Evolutionary conservation across 140 eudicot genomes (phyloP).

Genomic region (Cichorium intybus): DNA sequence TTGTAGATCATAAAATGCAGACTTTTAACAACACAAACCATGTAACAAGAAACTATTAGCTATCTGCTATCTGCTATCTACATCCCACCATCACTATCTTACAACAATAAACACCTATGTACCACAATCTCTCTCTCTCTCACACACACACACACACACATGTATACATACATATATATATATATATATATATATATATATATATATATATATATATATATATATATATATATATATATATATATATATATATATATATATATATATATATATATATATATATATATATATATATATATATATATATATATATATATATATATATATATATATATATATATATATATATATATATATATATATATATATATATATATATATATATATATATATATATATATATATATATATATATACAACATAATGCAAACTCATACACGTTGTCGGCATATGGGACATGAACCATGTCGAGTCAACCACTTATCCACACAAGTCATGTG

Average conservation of each 20-base stretch:
- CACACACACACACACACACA: neutral
- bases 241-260: neutral
- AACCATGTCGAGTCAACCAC: slow-evolving; percentile 54
- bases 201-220: neutral
- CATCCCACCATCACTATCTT: neutral
- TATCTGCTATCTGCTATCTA: too few relatives aligned
- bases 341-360: too few relatives aligned
- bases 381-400: neutral
- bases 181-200: neutral
- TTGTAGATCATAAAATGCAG: neutral
- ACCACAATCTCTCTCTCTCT: too few relatives aligned
- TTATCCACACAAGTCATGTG: slow-evolving; percentile 63
- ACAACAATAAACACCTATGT: slow-evolving; percentile 6
- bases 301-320: too few relatives aligned
- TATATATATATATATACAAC: neutral
- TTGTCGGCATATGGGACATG: slow-evolving; percentile 68
- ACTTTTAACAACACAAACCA: slow-evolving; percentile 3
- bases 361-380: neutral
- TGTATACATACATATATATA: too few relatives aligned
- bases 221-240: too few relatives aligned
- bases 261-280: too few relatives aligned
- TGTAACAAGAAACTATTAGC: slow-evolving; percentile 5
- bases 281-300: neutral
- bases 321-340: neutral
- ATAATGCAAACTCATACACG: slow-evolving; percentile 25